These are phyloP conservation scores for Murraya paniculata DNA, from an alignment of 345 rosid genomes.

Conservation along the genomic window DNA sequence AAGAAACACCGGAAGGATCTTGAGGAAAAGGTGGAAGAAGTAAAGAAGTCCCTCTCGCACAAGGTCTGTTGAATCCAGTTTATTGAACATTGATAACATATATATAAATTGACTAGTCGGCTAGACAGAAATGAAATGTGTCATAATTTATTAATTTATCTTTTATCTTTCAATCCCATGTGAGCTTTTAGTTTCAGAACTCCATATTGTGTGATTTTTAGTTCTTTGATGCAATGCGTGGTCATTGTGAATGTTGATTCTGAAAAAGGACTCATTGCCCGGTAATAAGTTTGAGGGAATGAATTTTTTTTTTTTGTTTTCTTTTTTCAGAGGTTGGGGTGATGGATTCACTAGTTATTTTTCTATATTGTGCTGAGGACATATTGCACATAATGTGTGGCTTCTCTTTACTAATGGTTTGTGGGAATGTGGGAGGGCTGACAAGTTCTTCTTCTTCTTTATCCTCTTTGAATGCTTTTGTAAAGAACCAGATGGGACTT, in stretches of 20 bases:
- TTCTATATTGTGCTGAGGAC: not conserved
- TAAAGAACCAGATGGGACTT: not conserved
- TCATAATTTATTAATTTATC: not conserved
- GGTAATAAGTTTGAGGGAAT: not conserved
- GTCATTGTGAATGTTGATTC: not conserved
- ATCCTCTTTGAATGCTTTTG: not conserved
- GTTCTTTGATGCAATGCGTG: not conserved
- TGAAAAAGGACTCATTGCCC: not conserved
- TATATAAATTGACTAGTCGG: not conserved
- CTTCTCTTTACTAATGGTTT: not conserved
- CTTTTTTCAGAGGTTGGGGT: not conserved
- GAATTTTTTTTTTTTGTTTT: not conserved
- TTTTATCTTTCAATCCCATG: not conserved
- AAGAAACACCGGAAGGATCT: conserved; percentile 80
- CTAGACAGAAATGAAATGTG: not conserved
- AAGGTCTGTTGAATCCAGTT: conserved; percentile 81
- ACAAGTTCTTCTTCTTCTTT: not conserved
- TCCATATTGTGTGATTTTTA: not conserved
- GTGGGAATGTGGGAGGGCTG: not conserved
- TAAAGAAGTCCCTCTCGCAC: conserved; percentile 74
- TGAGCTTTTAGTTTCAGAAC: not conserved
- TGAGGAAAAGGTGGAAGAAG: conserved; percentile 76
- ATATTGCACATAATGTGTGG: not conserved
- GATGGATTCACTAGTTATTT: not conserved
- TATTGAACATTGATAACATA: not conserved